phyloP scores from a whole-genome alignment of 192 early-diverging fungal species.

The Paraglomus occultum region DNA sequence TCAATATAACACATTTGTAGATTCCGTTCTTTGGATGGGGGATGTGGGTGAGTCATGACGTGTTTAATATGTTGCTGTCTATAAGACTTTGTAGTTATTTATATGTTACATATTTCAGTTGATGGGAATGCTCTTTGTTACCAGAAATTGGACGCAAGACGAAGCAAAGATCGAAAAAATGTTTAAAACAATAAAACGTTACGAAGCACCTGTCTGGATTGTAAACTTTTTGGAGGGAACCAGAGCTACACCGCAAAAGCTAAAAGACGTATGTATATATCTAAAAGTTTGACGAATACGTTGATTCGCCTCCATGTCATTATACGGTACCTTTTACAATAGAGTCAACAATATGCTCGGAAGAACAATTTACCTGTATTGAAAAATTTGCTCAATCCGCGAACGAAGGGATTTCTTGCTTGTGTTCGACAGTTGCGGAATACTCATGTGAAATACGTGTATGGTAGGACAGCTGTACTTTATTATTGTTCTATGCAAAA shows the following conservation, averaged over 20 bases:
- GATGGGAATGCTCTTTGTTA: constrained; percentile 58
- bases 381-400: constrained; percentile 50
- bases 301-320: too few relatives aligned
- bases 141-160: constrained; percentile 54
- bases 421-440: constrained; percentile 51
- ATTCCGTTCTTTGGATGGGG: constrained; percentile 62
- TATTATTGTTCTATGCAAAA: not conserved
- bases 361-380: constrained; percentile 45
- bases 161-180: constrained; percentile 50
- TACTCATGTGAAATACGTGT: constrained; percentile 56
- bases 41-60: constrained; percentile 47
- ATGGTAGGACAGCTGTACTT: constrained; percentile 40
- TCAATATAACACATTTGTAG: constrained; percentile 29
- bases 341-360: constrained; percentile 48
- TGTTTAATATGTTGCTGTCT: not conserved
- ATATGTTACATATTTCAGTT: constrained; percentile 28
- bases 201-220: constrained; percentile 54
- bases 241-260: constrained; percentile 48
- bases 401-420: constrained; percentile 56
- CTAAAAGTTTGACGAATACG: not conserved
- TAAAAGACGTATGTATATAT: constrained; percentile 34
- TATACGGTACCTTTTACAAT: not conserved
- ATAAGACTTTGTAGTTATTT: not conserved
- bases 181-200: constrained; percentile 47
- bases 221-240: constrained; percentile 58